Percentiles rank a stretch among this genome's conserved stretches.
These are phyloP conservation scores for Takashimella koratensis DNA, from an alignment of 1,284 basidiomycete genomes.

Conservation along the genomic window DNA sequence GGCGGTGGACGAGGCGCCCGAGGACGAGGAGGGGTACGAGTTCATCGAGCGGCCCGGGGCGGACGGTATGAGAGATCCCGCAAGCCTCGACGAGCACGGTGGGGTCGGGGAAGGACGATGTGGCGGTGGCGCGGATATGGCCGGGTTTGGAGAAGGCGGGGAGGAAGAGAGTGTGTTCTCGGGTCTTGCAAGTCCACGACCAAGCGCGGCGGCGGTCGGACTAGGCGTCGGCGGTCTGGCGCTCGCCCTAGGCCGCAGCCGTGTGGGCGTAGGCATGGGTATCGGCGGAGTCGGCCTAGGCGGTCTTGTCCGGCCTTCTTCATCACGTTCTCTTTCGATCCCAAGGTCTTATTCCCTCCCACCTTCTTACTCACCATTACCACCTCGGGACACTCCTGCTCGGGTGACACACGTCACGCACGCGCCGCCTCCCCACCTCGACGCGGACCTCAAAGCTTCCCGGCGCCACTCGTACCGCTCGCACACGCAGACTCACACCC, in stretches of 20 bases:
- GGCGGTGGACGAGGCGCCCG: neutral
- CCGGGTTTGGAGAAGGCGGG: neutral
- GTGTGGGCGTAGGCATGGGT: too few species aligned
- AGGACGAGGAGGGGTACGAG: neutral
- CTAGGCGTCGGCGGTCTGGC: neutral
- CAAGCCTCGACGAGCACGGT: neutral
- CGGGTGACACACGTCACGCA: neutral
- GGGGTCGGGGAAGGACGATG: neutral
- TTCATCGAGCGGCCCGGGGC: neutral
- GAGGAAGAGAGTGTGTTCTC: neutral
- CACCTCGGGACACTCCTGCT: neutral
- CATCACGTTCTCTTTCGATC: neutral
- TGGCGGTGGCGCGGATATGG: neutral
- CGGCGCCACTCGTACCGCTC: slow-evolving; percentile 3
- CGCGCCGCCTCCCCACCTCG: too few species aligned
- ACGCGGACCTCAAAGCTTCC: neutral
- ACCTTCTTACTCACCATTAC: neutral
- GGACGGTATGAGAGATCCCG: neutral
- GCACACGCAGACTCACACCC: slow-evolving; percentile 2
- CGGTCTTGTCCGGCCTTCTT: neutral
- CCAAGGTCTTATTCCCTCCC: neutral
- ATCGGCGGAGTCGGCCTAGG: neutral
- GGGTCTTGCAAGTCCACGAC: neutral
- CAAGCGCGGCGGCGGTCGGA: neutral
- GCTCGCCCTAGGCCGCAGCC: neutral